Percentiles rank a stretch among this genome's conserved stretches.
phyloP scores from a whole-genome alignment of 73 alveolate genomes.

The Tetrahymena borealis region DNA sequence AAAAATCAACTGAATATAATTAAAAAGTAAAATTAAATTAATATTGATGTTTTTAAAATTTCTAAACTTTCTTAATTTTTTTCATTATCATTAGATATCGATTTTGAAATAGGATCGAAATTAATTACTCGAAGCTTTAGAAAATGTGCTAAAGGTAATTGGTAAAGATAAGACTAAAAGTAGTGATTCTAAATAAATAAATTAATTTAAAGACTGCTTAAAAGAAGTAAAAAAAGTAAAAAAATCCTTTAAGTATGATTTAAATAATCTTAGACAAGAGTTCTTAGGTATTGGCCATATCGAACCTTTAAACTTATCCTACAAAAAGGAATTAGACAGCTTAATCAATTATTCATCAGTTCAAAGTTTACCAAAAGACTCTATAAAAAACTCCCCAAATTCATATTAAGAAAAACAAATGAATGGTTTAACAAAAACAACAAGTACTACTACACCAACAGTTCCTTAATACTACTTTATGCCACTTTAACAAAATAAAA shows the following conservation, averaged over 20 bases:
- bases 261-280: not conserved
- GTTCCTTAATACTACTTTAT: not conserved
- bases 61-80: not conserved
- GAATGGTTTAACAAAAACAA: too few relatives aligned
- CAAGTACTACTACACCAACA: not conserved
- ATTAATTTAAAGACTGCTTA: not conserved
- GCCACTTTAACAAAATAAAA: not conserved
- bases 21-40: not conserved
- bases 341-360: not conserved
- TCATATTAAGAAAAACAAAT: too few relatives aligned
- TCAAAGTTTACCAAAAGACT: not conserved
- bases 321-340: not conserved
- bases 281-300: not conserved
- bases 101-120: not conserved
- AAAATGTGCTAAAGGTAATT: not conserved
- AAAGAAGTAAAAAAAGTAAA: not conserved
- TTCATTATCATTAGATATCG: not conserved
- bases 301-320: not conserved
- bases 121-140: not conserved
- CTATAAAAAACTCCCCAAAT: not conserved
- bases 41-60: not conserved
- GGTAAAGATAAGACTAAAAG: not conserved
- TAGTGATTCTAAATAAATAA: not conserved
- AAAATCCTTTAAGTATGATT: not conserved
- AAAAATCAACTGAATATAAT: not conserved